Conservation (phyloP, 441 rosid genomes). For the Corymbia calophylla region DNA sequence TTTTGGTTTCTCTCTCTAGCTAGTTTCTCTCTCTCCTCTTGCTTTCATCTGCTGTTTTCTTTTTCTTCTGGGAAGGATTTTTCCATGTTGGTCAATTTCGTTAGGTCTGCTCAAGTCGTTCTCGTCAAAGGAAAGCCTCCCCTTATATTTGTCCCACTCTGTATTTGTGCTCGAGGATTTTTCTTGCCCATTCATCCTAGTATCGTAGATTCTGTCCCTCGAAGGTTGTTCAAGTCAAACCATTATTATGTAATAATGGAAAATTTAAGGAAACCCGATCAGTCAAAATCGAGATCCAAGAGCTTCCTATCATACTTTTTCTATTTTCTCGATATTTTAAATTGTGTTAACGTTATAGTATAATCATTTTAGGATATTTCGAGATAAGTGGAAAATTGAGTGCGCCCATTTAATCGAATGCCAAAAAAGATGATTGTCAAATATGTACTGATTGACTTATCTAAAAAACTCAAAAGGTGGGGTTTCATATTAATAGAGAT, state of each 20-base stretch:
- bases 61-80: neutral
- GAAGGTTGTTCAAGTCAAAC: neutral
- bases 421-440: fast-evolving
- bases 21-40: neutral
- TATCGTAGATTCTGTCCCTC: neutral
- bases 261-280: neutral
- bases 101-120: neutral
- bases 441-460: no score
- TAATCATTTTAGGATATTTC: neutral
- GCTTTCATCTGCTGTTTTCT: neutral
- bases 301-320: no score
- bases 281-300: neutral
- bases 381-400: neutral
- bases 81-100: neutral
- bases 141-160: neutral
- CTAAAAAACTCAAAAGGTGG: fast-evolving
- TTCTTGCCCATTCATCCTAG: neutral
- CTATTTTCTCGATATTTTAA: neutral
- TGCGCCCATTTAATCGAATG: neutral
- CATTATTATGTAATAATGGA: neutral
- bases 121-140: neutral
- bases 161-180: neutral
- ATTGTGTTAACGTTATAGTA: no score
- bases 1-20: neutral
- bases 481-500: neutral